phyloP scores from a whole-genome alignment of 2,329 filamentous ascomycete species.

The Aciculosporium take region DNA sequence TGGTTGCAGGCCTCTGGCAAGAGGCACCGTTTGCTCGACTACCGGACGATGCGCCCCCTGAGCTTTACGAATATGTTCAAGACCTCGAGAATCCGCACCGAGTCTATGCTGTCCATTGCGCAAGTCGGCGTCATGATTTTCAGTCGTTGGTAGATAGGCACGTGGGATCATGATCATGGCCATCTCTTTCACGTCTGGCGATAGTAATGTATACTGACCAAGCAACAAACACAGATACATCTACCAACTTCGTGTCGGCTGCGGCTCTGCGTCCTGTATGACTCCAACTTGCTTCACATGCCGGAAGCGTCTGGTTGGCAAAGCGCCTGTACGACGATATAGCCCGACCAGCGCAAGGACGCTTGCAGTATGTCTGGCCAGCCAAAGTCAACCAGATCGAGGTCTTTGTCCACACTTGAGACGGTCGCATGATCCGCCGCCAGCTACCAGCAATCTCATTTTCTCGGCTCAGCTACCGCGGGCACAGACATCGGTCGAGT shows the following conservation, averaged over 20 bases:
- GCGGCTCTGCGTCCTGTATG: conserved; percentile 51
- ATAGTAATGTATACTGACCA: not conserved
- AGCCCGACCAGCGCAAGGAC: conserved; percentile 71
- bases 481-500: conserved; percentile 2
- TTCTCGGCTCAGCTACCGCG: conserved; percentile 22
- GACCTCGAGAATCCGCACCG: conserved; percentile 47
- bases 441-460: conserved; percentile 32
- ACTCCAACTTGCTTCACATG: conserved; percentile 72
- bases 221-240: conserved; percentile 45
- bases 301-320: conserved; percentile 50
- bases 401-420: conserved; percentile 47
- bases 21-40: conserved; percentile 44
- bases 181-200: not conserved
- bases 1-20: conserved; percentile 46
- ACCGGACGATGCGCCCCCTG: conserved; percentile 44
- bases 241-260: conserved; percentile 69
- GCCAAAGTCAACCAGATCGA: conserved; percentile 60
- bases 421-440: conserved; percentile 27
- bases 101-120: conserved; percentile 46
- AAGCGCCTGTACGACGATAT: conserved; percentile 60
- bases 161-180: conserved; percentile 9
- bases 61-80: conserved; percentile 39
- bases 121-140: conserved; percentile 47
- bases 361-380: conserved; percentile 66
- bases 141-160: conserved; percentile 56